Conservation (phyloP, 169 alveolate species). For the Babesia bigemina region DNA sequence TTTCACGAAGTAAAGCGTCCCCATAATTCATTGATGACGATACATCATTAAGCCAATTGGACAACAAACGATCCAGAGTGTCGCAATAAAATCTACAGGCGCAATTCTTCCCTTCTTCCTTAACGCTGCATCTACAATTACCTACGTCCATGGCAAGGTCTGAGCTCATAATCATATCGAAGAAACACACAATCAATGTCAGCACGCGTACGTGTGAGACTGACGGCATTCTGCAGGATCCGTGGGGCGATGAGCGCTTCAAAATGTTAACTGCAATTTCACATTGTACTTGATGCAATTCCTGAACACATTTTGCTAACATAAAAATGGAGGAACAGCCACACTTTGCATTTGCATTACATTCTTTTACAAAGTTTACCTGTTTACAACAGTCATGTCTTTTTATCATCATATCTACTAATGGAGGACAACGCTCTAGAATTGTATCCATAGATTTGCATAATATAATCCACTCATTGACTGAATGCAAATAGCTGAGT, state of each 20-base stretch:
- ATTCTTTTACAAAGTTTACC: too few relatives aligned
- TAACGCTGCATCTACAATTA: background rate
- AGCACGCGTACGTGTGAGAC: background rate
- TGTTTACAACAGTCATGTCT: background rate
- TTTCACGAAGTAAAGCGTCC: background rate
- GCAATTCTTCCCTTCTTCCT: background rate
- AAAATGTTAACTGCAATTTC: background rate
- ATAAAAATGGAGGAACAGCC: conserved; percentile 1
- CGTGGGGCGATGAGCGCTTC: background rate
- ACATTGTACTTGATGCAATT: conserved; percentile 6
- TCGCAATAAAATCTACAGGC: background rate
- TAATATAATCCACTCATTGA: conserved; percentile 4
- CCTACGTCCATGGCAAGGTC: background rate
- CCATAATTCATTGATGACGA: background rate
- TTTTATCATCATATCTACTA: background rate
- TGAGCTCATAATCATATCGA: background rate
- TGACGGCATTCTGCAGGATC: background rate
- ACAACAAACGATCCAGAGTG: background rate
- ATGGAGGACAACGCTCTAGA: background rate
- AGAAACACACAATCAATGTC: background rate
- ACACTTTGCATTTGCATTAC: background rate
- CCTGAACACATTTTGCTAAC: background rate
- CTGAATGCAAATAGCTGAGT: background rate
- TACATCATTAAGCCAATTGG: conserved; percentile 4
- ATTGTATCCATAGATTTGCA: background rate